Base-by-base conservation (phyloP, 202 grass and related monocot genomes). In the Musa balbisiana region DNA sequence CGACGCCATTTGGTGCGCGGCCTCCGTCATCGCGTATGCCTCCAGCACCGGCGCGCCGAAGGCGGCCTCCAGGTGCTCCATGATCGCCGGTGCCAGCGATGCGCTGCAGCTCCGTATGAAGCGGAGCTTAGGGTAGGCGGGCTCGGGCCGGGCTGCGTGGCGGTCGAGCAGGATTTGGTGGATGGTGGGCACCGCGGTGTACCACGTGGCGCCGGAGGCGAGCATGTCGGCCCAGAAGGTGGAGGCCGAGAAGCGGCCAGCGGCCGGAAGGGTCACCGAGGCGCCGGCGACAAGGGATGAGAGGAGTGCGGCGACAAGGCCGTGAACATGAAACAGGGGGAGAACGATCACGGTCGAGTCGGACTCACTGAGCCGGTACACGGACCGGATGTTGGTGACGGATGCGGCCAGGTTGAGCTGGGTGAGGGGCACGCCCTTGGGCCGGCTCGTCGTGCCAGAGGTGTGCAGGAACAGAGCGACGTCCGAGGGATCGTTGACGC, bases 101-200 rank as follows among this genome's bases (percentile, higher is more conserved):
- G 95, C 95, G 75, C 95, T 98, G 83, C 90, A 97, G 89, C 90
- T 97, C 3, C 90, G 90, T 26, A 93, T 70, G 91, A 98, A 98
- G 0, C 95, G 91, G 1, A 98, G 89, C 49, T 78, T 1, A 2
- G 88, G 94, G 55, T 86, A 74, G 10, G 22, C 29, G 1, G 78
- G 3, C 20, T 91, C 86, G 0, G 91, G 88, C 27, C 49, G 56
- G 10, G 88, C 21, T 9, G 73, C 19, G 71, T 92, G 89, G 0
- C 95, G 85, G 83, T 98, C 95, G 0, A 98, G 80, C 60, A 98
- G 80, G 91, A 98, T 98, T 80, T 98, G 91, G 81, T 98, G 95
- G 80, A 98, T 84, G 2, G 91, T 98, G 2, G 91, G 95, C 76
- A 98, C 95, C 0, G 95, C 75, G 11, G 95, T 98, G 87, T 98